phyloP scores from a whole-genome alignment of 2,329 filamentous ascomycete genomes.

The Apiospora pterosperma region DNA sequence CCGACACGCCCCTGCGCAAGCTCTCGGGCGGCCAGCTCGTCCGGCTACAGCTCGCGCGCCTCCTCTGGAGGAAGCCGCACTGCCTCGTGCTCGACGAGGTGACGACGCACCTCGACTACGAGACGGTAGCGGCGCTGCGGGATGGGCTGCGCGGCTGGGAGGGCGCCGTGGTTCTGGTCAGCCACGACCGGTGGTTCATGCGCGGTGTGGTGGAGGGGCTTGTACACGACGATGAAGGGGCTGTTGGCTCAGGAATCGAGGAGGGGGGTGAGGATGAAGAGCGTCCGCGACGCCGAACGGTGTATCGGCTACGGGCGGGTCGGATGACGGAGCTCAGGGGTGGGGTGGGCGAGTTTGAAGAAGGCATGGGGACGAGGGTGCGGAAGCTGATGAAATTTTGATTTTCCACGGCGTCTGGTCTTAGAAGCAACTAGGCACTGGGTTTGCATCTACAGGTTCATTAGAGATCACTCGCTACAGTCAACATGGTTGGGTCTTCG shows the following conservation, averaged over 20 bases:
- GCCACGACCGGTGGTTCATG: slow-evolving; percentile 81
- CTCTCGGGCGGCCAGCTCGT: slow-evolving; percentile 80
- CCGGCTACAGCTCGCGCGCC: slow-evolving; percentile 58
- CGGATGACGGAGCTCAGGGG: slow-evolving; percentile 51
- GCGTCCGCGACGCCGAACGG: slow-evolving; percentile 43
- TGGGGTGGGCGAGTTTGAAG: slow-evolving; percentile 65
- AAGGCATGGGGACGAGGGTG: slow-evolving; percentile 57
- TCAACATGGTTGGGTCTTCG: too few relatives aligned
- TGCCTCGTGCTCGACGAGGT: slow-evolving; percentile 76
- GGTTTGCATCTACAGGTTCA: neutral
- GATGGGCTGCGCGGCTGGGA: slow-evolving; percentile 64
- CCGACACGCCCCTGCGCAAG: slow-evolving; percentile 68
- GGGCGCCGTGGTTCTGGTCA: slow-evolving; percentile 74
- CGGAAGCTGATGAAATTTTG: slow-evolving; percentile 10
- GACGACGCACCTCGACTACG: slow-evolving; percentile 80
- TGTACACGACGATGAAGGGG: slow-evolving; percentile 32
- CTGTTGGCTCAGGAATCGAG: slow-evolving; percentile 28
- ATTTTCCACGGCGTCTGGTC: neutral
- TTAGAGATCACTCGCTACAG: too few relatives aligned
- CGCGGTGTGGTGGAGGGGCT: slow-evolving; percentile 67
- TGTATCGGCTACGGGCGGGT: slow-evolving; percentile 60
- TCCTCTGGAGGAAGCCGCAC: slow-evolving; percentile 68
- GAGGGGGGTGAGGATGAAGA: slow-evolving; percentile 32
- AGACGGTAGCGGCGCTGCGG: slow-evolving; percentile 71
- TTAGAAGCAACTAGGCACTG: neutral